These are phyloP conservation scores for Cucurbita moschata DNA, from an alignment of 306 rosid genomes.

Conservation along the genomic window DNA sequence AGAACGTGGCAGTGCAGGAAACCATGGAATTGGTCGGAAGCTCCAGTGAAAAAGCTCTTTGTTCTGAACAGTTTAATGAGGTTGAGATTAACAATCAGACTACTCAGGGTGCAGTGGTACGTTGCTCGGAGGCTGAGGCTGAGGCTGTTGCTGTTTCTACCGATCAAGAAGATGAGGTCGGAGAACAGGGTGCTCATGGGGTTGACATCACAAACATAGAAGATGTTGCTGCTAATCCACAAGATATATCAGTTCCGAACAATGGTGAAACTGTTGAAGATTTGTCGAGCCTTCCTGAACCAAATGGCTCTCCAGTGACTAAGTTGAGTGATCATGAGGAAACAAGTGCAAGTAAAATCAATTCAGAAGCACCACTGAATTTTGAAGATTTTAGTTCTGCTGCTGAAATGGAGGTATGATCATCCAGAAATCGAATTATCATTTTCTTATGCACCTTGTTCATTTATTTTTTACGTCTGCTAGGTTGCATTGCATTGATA, in stretches of 20 bases:
- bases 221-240: slow-evolving; percentile 12
- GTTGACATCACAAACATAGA: slow-evolving; percentile 14
- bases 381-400: slow-evolving; percentile 51
- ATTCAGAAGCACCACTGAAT: slow-evolving; percentile 33
- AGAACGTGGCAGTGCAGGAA: slow-evolving; percentile 25
- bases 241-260: slow-evolving; percentile 14
- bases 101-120: slow-evolving; percentile 2
- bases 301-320: slow-evolving; percentile 24
- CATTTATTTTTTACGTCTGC: not conserved
- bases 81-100: slow-evolving; percentile 21
- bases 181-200: slow-evolving; percentile 16
- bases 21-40: slow-evolving; percentile 17
- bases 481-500: not conserved
- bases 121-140: slow-evolving; percentile 19
- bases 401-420: slow-evolving; percentile 78
- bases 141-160: slow-evolving; percentile 9
- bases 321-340: slow-evolving; percentile 22
- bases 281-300: slow-evolving; percentile 17
- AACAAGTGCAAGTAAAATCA: slow-evolving; percentile 17
- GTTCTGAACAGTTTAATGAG: not conserved
- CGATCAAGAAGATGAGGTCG: slow-evolving; percentile 21
- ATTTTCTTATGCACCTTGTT: not conserved
- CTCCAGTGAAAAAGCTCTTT: slow-evolving; percentile 9
- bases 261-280: slow-evolving; percentile 10
- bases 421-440: not conserved